Evolutionary conservation across 768 basidiomycete genomes (phyloP).

Genomic region (Termitomyces sp.): DNA sequence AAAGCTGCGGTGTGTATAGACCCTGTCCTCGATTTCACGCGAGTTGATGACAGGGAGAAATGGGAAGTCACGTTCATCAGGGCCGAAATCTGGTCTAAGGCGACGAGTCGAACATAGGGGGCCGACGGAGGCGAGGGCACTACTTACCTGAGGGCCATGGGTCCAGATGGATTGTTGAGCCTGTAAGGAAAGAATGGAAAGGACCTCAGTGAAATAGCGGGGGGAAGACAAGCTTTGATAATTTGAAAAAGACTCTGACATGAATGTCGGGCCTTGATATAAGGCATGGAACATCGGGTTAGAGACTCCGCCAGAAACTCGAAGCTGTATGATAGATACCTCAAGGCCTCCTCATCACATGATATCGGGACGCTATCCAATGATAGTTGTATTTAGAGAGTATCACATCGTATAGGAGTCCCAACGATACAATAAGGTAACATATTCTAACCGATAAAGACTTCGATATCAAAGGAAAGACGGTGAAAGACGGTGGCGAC

Average conservation of each 20-base stretch:
- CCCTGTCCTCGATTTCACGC: conserved; percentile 39
- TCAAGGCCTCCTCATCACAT: conserved; percentile 13
- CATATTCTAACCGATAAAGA: background rate
- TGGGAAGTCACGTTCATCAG: conserved; percentile 42
- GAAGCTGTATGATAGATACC: background rate
- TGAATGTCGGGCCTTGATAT: conserved; percentile 13
- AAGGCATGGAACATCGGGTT: conserved; percentile 9
- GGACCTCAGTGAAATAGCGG: conserved; percentile 11
- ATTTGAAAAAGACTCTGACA: conserved; percentile 1
- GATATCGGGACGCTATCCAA: conserved; percentile 3
- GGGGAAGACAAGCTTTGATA: conserved; percentile 6
- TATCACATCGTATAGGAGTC: conserved; percentile 5
- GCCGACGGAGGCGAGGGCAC: background rate
- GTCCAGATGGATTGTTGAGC: background rate
- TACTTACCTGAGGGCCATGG: conserved; percentile 15
- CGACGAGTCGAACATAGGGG: background rate
- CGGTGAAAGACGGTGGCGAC: background rate
- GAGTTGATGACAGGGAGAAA: conserved; percentile 52
- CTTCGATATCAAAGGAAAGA: background rate
- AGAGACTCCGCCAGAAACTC: conserved; percentile 14
- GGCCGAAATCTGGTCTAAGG: conserved; percentile 39
- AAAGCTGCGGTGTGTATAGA: conserved; percentile 75
- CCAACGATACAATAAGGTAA: conserved; percentile 7
- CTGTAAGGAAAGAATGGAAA: conserved; percentile 9
- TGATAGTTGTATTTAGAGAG: background rate